Evolutionary conservation across 768 basidiomycete genomes (phyloP).

Genomic region (Aureoboletus auriporus): DNA sequence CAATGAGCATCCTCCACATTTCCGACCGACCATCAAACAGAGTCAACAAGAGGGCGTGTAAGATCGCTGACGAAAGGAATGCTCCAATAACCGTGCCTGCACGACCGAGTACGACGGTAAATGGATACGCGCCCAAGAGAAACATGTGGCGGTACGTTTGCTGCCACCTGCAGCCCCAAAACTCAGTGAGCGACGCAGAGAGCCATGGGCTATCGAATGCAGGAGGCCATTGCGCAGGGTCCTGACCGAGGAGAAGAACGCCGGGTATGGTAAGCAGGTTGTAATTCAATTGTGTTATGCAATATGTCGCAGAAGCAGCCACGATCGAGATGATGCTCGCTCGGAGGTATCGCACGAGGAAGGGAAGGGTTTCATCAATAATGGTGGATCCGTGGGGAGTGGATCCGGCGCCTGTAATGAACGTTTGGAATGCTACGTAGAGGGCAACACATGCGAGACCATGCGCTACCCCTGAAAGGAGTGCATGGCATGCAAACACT

Average conservation of each 20-base stretch:
- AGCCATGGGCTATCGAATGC: not conserved
- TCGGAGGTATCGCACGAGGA: constrained; percentile 25
- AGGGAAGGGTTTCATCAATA: constrained; percentile 13
- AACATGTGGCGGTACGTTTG: not conserved
- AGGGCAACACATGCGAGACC: constrained; percentile 41
- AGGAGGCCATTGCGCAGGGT: not conserved
- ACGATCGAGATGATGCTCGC: constrained; percentile 42
- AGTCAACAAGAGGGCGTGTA: not conserved
- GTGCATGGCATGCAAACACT: no score
- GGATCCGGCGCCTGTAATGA: constrained; percentile 32
- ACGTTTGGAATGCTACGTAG: constrained; percentile 44
- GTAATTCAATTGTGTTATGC: constrained; percentile 33
- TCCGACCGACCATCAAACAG: not conserved
- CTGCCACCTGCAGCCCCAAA: not conserved
- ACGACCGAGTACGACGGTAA: not conserved
- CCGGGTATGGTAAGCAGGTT: not conserved
- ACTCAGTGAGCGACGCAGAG: not conserved
- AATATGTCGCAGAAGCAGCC: constrained; percentile 43
- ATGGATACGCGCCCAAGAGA: not conserved
- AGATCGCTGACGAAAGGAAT: not conserved
- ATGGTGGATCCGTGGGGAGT: constrained; percentile 24
- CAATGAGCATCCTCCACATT: not conserved
- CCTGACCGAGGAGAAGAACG: not conserved
- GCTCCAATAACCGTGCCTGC: not conserved
- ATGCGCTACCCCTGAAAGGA: constrained; percentile 19